These are phyloP conservation scores for Fallopia convolvulus DNA, from an alignment of 148 eudicot species.

Conservation along the genomic window DNA sequence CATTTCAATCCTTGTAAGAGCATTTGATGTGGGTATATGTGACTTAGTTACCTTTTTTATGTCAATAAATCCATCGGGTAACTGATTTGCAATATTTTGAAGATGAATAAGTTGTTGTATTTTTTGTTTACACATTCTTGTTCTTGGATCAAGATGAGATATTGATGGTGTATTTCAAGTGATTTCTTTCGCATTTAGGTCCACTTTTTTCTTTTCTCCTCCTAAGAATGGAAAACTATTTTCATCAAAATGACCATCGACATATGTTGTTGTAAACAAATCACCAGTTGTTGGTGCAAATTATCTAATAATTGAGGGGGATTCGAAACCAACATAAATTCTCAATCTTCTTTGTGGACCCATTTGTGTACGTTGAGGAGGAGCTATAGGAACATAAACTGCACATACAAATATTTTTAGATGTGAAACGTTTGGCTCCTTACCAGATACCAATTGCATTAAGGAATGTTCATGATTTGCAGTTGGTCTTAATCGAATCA, in stretches of 20 bases:
- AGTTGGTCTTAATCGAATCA: no score
- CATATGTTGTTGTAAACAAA: background rate
- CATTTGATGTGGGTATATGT: no score
- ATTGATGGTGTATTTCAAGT: background rate
- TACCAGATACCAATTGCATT: no score
- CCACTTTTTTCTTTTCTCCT: no score
- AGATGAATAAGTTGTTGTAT: no score
- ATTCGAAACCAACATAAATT: background rate
- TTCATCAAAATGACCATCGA: background rate
- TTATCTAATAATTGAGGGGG: background rate
- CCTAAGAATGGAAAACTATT: background rate
- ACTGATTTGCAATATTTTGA: no score
- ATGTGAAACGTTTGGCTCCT: conserved; percentile 6
- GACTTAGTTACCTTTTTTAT: no score
- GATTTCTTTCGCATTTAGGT: no score
- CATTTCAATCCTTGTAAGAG: no score
- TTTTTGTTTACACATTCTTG: no score
- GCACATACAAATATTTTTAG: background rate
- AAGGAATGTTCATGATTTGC: no score
- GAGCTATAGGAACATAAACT: background rate
- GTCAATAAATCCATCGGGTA: no score
- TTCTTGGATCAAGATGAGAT: background rate
- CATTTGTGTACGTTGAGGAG: background rate
- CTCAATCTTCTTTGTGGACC: background rate
- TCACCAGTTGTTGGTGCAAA: background rate